A percentile compares a stretch with the other conserved stretches of the same genome.
These are phyloP conservation scores for Jimgerdemannia flammicorona DNA, from an alignment of 192 early-diverging fungal genomes.

Conservation along the genomic window DNA sequence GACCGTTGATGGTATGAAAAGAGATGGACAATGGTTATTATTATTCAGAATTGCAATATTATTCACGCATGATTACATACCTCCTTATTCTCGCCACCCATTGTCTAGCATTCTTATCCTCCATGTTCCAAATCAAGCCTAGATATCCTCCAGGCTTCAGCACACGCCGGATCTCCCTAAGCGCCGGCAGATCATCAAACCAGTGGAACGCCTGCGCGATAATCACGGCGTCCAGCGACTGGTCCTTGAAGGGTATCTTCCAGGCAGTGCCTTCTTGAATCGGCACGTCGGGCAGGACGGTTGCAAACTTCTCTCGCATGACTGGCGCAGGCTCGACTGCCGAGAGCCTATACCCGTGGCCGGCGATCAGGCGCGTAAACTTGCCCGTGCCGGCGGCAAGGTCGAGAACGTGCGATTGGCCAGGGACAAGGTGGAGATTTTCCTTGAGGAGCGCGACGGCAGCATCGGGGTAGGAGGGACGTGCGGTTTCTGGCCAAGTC, in stretches of 20 bases:
- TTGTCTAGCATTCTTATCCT: constrained; percentile 14
- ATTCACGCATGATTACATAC: not conserved
- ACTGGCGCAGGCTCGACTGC: constrained; percentile 25
- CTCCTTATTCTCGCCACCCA: constrained; percentile 28
- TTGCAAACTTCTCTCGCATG: constrained; percentile 21
- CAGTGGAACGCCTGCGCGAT: constrained; percentile 49
- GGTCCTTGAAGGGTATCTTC: constrained; percentile 21
- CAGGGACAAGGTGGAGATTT: not conserved
- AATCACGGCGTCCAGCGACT: constrained; percentile 31
- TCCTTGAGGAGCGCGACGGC: constrained; percentile 2
- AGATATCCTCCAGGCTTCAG: constrained; percentile 33
- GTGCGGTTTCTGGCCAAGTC: constrained; percentile 9
- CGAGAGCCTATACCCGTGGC: constrained; percentile 6
- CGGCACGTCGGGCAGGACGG: constrained; percentile 7
- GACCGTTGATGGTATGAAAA: not conserved
- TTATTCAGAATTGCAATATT: no score
- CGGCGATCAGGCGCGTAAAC: constrained; percentile 18
- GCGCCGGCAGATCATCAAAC: constrained; percentile 37
- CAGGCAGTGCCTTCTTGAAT: constrained; percentile 25
- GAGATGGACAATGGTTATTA: no score
- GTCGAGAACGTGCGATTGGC: constrained; percentile 12
- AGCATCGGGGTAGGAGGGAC: constrained; percentile 20
- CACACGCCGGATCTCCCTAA: constrained; percentile 41
- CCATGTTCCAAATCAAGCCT: constrained; percentile 47
- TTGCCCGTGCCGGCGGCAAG: constrained; percentile 30